Evolutionary conservation across 2,329 filamentous ascomycete species (phyloP).

Genomic region (Neonectria sp.): DNA sequence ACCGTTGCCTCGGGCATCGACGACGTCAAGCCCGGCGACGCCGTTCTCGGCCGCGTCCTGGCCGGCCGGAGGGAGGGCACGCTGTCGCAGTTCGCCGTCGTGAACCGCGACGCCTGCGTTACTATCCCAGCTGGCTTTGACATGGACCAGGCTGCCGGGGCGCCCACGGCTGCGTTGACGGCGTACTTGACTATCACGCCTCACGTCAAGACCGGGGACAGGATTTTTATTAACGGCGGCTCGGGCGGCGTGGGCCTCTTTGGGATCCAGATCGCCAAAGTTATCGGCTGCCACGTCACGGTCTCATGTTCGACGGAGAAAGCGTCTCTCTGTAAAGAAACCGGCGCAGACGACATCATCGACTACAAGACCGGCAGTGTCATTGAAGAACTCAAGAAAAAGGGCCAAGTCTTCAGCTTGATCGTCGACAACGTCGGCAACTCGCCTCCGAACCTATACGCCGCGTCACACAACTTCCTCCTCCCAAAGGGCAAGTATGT

Average conservation of each 20-base stretch:
- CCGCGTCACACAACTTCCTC: conserved; percentile 65
- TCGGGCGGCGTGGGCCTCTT: conserved; percentile 75
- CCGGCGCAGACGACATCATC: conserved; percentile 77
- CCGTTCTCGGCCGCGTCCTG: conserved; percentile 59
- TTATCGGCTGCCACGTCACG: conserved; percentile 72
- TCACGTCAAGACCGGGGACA: conserved; percentile 65
- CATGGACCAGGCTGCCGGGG: conserved; percentile 59
- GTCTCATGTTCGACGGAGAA: conserved; percentile 74
- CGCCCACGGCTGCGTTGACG: conserved; percentile 62
- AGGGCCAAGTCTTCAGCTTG: conserved; percentile 64
- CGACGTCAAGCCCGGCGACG: conserved; percentile 56
- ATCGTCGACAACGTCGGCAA: conserved; percentile 74
- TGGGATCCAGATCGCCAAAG: conserved; percentile 76
- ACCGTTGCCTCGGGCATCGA: conserved; percentile 45
- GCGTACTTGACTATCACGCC: conserved; percentile 65
- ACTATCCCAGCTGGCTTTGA: conserved; percentile 57
- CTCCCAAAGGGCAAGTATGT: conserved; percentile 64
- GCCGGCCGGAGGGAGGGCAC: conserved; percentile 55
- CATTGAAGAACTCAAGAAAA: conserved; percentile 60
- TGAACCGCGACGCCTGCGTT: conserved; percentile 52
- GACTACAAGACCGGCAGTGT: conserved; percentile 71
- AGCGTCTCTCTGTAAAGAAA: conserved; percentile 66
- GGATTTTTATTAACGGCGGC: conserved; percentile 76
- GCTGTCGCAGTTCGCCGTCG: conserved; percentile 60
- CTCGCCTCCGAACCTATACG: conserved; percentile 66